Evolutionary conservation across 306 rosid genomes (phyloP).

Genomic region (Luffa acutangula): DNA sequence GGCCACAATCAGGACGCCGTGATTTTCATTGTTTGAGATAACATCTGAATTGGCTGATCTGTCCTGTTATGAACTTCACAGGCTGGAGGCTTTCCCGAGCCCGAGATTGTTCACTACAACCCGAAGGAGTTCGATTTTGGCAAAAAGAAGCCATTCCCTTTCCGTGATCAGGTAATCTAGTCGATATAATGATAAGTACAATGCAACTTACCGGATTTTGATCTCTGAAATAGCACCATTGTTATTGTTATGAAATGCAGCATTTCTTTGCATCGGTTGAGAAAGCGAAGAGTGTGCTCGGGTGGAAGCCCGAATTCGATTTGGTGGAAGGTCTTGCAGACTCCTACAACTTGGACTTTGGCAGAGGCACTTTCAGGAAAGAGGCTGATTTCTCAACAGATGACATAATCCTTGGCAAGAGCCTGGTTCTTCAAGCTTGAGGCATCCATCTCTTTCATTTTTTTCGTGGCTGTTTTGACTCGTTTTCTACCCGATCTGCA

Average conservation of each 20-base stretch:
- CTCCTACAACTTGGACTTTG: conserved; percentile 83
- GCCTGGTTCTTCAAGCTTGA: conserved; percentile 47
- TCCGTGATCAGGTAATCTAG: conserved; percentile 75
- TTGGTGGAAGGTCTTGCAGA: conserved; percentile 84
- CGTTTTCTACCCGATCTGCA: conserved; percentile 8
- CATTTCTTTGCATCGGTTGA: conserved; percentile 92
- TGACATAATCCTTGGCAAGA: conserved; percentile 88
- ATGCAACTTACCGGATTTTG: background rate
- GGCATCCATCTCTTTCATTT: background rate
- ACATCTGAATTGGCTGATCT: background rate
- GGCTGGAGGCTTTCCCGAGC: conserved; percentile 97
- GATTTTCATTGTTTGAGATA: conserved; percentile 1
- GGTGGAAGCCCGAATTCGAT: conserved; percentile 59
- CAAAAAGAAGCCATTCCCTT: conserved; percentile 88
- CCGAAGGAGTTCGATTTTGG: conserved; percentile 91
- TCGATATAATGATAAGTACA: background rate
- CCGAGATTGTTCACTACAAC: conserved; percentile 83
- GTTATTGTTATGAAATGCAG: conserved; percentile 26
- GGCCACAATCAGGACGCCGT: background rate
- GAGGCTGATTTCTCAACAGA: conserved; percentile 87
- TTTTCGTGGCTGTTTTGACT: background rate
- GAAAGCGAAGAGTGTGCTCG: conserved; percentile 77
- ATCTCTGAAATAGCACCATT: background rate
- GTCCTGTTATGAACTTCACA: conserved; percentile 11
- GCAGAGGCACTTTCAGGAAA: conserved; percentile 82